Evolutionary conservation across 148 eudicot species (phyloP).

Genomic region (Rheum nobile): DNA sequence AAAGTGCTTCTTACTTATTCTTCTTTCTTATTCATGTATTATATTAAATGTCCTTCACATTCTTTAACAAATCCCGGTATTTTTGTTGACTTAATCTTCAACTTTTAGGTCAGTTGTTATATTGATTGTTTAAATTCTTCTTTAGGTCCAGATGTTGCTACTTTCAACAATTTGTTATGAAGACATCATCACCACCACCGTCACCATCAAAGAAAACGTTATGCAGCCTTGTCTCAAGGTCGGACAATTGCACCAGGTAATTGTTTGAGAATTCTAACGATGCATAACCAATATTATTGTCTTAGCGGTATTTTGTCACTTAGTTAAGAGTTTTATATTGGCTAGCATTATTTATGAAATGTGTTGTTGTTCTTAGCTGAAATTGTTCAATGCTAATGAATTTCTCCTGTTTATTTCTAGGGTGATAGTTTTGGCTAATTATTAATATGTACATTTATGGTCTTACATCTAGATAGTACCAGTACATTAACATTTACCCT

Average conservation of each 20-base stretch:
- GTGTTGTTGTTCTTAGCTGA: background rate
- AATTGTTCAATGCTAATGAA: too few species aligned
- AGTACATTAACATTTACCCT: background rate
- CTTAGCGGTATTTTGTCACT: background rate
- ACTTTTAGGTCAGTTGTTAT: background rate
- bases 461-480: background rate
- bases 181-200: conserved; percentile 39
- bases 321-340: background rate
- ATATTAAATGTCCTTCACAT: too few species aligned
- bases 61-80: conserved; percentile 55
- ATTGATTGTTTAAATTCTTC: conserved; percentile 9
- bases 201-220: conserved; percentile 29
- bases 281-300: too few species aligned
- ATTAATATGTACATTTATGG: background rate
- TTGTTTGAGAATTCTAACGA: background rate
- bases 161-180: conserved; percentile 19
- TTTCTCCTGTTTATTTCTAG: too few species aligned
- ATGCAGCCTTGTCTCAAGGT: conserved; percentile 29
- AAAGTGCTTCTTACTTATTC: too few species aligned
- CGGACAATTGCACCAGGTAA: conserved; percentile 59
- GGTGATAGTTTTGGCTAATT: background rate
- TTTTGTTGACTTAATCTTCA: conserved; percentile 3
- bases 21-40: too few species aligned
- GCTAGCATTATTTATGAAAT: background rate
- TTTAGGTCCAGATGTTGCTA: conserved; percentile 45